Evolutionary conservation across 2,329 filamentous ascomycete species (phyloP).

Genomic region (Fusarium udum): DNA sequence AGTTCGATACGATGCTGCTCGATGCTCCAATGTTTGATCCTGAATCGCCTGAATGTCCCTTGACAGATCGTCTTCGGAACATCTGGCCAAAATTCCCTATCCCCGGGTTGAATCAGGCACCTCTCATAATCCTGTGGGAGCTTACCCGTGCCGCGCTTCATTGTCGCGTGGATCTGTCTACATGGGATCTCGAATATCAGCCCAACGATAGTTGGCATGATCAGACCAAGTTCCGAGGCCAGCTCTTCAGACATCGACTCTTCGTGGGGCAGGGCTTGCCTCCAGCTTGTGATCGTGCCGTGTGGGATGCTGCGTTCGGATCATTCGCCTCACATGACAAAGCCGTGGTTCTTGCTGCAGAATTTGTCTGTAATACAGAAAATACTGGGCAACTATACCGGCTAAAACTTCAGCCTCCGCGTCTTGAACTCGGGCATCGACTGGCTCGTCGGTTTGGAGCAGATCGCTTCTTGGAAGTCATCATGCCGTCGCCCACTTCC

Average conservation of each 20-base stretch:
- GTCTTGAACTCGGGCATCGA: slow-evolving; percentile 60
- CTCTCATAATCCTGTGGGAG: slow-evolving; percentile 63
- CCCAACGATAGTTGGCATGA: slow-evolving; percentile 51
- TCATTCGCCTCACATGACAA: slow-evolving; percentile 49
- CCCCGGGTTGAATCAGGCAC: slow-evolving; percentile 53
- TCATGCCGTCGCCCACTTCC: slow-evolving; percentile 56
- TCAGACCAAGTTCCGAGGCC: slow-evolving; percentile 55
- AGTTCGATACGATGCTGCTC: slow-evolving; percentile 3
- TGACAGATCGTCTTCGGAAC: slow-evolving; percentile 45
- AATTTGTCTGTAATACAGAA: slow-evolving; percentile 51
- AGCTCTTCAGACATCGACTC: slow-evolving; percentile 50
- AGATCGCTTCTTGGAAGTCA: slow-evolving; percentile 67
- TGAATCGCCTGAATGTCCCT: background rate
- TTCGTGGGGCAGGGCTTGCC: slow-evolving; percentile 60
- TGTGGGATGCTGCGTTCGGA: slow-evolving; percentile 57
- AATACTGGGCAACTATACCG: slow-evolving; percentile 54
- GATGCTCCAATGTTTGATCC: background rate
- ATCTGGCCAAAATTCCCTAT: slow-evolving; percentile 56
- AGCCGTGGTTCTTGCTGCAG: slow-evolving; percentile 55
- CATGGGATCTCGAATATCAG: slow-evolving; percentile 50
- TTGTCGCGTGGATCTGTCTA: slow-evolving; percentile 54
- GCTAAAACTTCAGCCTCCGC: slow-evolving; percentile 59
- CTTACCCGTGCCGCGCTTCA: slow-evolving; percentile 58
- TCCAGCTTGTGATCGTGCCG: slow-evolving; percentile 52
- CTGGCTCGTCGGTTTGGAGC: slow-evolving; percentile 64